phyloP scores from a whole-genome alignment of 2,329 filamentous ascomycete species.

The Aureobasidium sp. region DNA sequence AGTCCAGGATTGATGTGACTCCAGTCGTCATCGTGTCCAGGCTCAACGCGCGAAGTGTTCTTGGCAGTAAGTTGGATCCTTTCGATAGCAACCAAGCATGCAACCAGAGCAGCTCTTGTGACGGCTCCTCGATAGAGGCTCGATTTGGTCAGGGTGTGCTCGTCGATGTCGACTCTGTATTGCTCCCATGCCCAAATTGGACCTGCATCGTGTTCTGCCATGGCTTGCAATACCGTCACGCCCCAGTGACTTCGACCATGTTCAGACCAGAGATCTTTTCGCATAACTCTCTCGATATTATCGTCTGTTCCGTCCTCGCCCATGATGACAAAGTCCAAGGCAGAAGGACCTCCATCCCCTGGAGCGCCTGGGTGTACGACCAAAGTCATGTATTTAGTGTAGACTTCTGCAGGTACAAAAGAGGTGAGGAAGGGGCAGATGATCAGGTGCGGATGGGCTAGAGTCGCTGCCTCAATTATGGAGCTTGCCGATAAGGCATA shows the following conservation, averaged over 20 bases:
- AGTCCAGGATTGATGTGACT: slow-evolving; percentile 30
- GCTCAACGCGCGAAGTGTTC: neutral
- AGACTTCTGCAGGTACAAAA: slow-evolving; percentile 41
- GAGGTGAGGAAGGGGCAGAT: slow-evolving; percentile 50
- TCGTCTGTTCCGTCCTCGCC: slow-evolving; percentile 45
- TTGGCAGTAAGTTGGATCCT: slow-evolving; percentile 38
- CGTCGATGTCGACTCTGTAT: slow-evolving; percentile 47
- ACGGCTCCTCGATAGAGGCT: slow-evolving; percentile 45
- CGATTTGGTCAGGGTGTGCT: slow-evolving; percentile 44
- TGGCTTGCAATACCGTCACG: slow-evolving; percentile 45
- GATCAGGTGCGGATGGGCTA: slow-evolving; percentile 44
- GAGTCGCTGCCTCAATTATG: slow-evolving; percentile 44
- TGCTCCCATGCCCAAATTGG: slow-evolving; percentile 52
- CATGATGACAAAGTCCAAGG: slow-evolving; percentile 49
- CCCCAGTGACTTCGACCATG: slow-evolving; percentile 46
- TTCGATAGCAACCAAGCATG: slow-evolving; percentile 41
- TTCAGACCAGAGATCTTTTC: slow-evolving; percentile 28
- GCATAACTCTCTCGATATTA: slow-evolving; percentile 35
- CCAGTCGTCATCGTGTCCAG: neutral
- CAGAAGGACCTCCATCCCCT: slow-evolving; percentile 47
- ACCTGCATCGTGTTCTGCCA: slow-evolving; percentile 48
- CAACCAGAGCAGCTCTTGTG: slow-evolving; percentile 43
- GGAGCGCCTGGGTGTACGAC: slow-evolving; percentile 49
- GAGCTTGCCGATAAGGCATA: slow-evolving; percentile 37
- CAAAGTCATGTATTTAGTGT: slow-evolving; percentile 42